Conservation (phyloP, 495 filamentous ascomycete species). For the Penicillium ucsense region DNA sequence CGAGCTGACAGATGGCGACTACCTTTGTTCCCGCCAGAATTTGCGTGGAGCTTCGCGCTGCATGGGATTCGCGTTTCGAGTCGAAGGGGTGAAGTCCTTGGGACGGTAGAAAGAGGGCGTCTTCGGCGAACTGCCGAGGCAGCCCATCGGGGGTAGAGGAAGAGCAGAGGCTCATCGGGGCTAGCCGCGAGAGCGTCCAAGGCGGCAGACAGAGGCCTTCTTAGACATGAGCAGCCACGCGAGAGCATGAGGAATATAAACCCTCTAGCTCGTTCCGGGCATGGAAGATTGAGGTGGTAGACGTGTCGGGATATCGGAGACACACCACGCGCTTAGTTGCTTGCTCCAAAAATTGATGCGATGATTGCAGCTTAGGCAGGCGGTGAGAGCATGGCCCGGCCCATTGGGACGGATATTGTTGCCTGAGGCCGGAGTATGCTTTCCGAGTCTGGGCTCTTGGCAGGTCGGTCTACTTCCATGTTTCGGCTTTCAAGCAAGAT, state of each 20-base stretch:
- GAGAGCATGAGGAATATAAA: constrained; percentile 28
- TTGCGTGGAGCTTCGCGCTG: no score
- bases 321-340: constrained; percentile 1
- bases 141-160: constrained; percentile 39
- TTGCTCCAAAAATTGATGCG: constrained; percentile 21
- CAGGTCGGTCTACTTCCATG: no score
- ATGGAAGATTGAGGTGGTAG: constrained; percentile 6
- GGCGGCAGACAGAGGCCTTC: constrained; percentile 30
- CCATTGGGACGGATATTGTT: no score
- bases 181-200: constrained; percentile 28
- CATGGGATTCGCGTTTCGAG: no score
- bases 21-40: no score
- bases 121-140: constrained; percentile 18
- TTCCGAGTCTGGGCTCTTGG: no score
- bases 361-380: constrained; percentile 9
- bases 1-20: no score
- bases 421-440: no score
- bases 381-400: constrained; percentile 9
- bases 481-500: no score
- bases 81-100: not conserved
- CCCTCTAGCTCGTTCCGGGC: constrained; percentile 7
- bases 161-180: constrained; percentile 34
- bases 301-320: not conserved
- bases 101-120: constrained; percentile 14
- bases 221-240: constrained; percentile 32